Evolutionary conservation across 208 protist genomes (phyloP).

Genomic region (Trypanosoma platydactyli): DNA sequence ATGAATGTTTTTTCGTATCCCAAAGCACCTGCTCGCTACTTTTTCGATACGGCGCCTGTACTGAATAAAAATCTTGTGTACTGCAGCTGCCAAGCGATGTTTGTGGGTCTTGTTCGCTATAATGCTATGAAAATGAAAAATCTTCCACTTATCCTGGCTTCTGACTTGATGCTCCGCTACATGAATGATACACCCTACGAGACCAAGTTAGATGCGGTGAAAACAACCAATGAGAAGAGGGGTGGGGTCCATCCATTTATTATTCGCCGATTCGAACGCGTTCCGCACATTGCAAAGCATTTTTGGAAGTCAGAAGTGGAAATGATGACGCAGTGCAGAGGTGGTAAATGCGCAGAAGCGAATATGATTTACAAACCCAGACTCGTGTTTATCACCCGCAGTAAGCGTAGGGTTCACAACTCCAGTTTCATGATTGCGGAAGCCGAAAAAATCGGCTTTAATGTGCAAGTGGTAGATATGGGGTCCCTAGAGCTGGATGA

Average conservation of each 20-base stretch:
- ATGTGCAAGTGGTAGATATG: conserved; percentile 33
- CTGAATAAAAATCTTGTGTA: conserved; percentile 13
- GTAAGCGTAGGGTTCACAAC: conserved; percentile 35
- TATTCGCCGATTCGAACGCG: conserved; percentile 6
- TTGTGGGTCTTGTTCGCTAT: not conserved
- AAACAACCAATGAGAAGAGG: not conserved
- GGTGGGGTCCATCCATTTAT: not conserved
- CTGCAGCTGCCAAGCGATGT: conserved; percentile 21
- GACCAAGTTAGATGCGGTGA: not conserved
- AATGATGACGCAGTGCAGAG: not conserved
- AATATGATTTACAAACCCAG: conserved; percentile 15
- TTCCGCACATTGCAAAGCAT: conserved; percentile 8
- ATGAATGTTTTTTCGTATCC: conserved; percentile 18
- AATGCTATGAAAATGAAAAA: not conserved
- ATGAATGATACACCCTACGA: conserved; percentile 23
- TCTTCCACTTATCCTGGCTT: conserved; percentile 5
- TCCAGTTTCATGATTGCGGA: conserved; percentile 23
- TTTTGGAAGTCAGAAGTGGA: conserved; percentile 11
- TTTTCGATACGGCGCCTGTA: conserved; percentile 7
- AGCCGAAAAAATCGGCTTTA: conserved; percentile 42
- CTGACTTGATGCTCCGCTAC: conserved; percentile 12
- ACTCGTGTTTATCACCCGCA: conserved; percentile 45
- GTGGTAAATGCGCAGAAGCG: not conserved
- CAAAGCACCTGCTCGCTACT: conserved; percentile 15
- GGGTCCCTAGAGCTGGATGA: conserved; percentile 31